phyloP scores from a whole-genome alignment of 768 basidiomycete genomes.

The Hygrocybe coccinea region DNA sequence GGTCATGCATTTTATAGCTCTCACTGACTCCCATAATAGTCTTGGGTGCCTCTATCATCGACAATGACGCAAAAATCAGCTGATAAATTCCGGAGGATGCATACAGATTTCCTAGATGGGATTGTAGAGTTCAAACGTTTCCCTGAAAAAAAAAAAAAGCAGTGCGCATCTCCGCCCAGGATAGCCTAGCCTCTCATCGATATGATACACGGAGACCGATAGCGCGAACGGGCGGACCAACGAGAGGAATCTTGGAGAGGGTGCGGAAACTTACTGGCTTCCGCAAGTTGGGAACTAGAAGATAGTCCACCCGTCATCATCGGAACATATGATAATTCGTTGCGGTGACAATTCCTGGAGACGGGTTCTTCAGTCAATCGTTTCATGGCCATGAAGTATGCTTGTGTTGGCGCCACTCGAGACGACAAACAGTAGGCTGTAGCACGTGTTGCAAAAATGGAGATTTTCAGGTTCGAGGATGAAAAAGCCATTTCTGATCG shows the following conservation, averaged over 20 bases:
- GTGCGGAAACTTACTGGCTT: neutral
- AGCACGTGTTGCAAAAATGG: neutral
- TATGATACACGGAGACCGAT: neutral
- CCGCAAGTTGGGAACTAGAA: neutral
- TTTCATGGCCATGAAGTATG: no score
- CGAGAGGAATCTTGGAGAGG: neutral
- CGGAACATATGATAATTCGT: neutral
- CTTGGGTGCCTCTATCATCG: neutral
- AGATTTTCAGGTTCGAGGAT: neutral
- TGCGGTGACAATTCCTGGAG: no score
- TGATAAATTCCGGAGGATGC: neutral
- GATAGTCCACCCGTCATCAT: neutral
- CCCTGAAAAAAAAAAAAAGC: neutral
- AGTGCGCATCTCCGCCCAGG: neutral
- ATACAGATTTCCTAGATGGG: neutral
- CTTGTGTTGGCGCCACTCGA: no score
- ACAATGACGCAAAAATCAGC: neutral
- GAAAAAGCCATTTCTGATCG: neutral
- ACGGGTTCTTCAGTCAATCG: no score
- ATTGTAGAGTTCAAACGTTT: neutral
- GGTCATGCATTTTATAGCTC: neutral
- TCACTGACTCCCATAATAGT: neutral
- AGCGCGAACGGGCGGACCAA: neutral
- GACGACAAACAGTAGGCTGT: neutral
- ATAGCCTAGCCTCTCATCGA: neutral